Conservation (phyloP, 2,329 filamentous ascomycete species). For the Epichloe gansuensis region DNA sequence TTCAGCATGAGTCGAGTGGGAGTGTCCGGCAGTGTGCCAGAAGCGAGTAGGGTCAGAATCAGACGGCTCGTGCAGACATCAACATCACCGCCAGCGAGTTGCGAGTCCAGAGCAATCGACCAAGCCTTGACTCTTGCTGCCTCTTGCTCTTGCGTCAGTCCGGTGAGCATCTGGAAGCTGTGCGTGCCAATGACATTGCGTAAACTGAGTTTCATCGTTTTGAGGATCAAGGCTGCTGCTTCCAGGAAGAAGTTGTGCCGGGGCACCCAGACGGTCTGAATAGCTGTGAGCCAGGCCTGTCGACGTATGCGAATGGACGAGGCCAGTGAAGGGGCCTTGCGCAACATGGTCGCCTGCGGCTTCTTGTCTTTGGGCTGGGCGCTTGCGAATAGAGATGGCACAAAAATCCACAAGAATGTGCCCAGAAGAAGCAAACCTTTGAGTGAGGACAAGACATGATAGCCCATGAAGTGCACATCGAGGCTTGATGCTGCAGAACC, state of each 20-base stretch:
- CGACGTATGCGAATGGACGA: conserved; percentile 76
- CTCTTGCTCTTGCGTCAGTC: conserved; percentile 74
- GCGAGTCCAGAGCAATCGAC: conserved; percentile 85
- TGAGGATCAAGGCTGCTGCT: conserved; percentile 64
- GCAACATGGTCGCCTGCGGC: conserved; percentile 29
- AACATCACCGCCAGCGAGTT: conserved; percentile 78
- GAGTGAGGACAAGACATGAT: conserved; percentile 39
- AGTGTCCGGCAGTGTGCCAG: conserved; percentile 72
- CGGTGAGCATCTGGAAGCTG: conserved; percentile 66
- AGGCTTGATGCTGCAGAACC: conserved; percentile 32
- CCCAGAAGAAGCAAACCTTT: conserved; percentile 41
- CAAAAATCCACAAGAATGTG: conserved; percentile 39
- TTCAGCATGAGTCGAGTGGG: conserved; percentile 81
- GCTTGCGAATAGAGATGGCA: conserved; percentile 37
- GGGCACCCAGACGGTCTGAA: conserved; percentile 87
- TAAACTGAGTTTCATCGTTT: conserved; percentile 69
- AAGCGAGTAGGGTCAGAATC: conserved; percentile 75
- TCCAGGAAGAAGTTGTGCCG: conserved; percentile 78
- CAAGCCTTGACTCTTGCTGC: conserved; percentile 78
- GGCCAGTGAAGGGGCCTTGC: conserved; percentile 55
- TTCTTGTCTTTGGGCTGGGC: conserved; percentile 38
- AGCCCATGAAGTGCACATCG: conserved; percentile 41
- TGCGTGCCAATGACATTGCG: conserved; percentile 66
- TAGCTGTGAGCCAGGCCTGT: conserved; percentile 84
- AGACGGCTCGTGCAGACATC: conserved; percentile 82